phyloP scores from a whole-genome alignment of 176 grass and related monocot species.

The Areca catechu region DNA sequence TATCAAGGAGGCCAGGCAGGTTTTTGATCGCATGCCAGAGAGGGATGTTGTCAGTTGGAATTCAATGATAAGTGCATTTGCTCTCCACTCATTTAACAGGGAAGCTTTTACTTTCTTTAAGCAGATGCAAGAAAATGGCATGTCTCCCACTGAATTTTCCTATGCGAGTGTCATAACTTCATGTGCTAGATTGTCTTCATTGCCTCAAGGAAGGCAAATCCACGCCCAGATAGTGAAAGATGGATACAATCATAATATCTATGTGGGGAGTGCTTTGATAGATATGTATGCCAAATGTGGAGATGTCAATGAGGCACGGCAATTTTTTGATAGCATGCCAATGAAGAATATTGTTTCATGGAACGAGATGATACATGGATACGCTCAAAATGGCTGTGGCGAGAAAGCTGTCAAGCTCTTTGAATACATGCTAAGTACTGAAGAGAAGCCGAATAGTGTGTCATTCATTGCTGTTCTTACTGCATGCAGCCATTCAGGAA shows the following conservation, averaged over 20 bases:
- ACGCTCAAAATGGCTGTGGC: constrained; percentile 64
- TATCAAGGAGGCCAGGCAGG: constrained; percentile 34
- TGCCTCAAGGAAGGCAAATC: constrained; percentile 75
- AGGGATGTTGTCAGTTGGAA: constrained; percentile 85
- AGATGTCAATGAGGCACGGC: constrained; percentile 45
- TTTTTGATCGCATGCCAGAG: constrained; percentile 55
- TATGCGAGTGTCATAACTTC: constrained; percentile 77
- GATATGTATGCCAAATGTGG: constrained; percentile 91
- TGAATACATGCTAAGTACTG: constrained; percentile 56
- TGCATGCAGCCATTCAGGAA: constrained; percentile 65
- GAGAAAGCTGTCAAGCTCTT: constrained; percentile 64
- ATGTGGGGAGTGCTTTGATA: constrained; percentile 64
- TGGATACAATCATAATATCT: constrained; percentile 63
- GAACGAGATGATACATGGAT: constrained; percentile 98
- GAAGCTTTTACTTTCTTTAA: constrained; percentile 70
- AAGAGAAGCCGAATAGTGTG: constrained; percentile 61
- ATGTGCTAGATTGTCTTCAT: constrained; percentile 49
- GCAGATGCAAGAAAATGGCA: constrained; percentile 46
- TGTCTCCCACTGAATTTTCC: constrained; percentile 60
- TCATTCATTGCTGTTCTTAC: constrained; percentile 70
- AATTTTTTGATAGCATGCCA: constrained; percentile 55
- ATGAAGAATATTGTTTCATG: constrained; percentile 83
- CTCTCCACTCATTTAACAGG: constrained; percentile 55
- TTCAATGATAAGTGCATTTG: constrained; percentile 69
- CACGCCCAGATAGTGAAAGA: constrained; percentile 61